Percentiles rank a stretch among this genome's conserved stretches.
phyloP scores from a whole-genome alignment of 1,284 basidiomycete species.

The Apiotrichum gracile region DNA sequence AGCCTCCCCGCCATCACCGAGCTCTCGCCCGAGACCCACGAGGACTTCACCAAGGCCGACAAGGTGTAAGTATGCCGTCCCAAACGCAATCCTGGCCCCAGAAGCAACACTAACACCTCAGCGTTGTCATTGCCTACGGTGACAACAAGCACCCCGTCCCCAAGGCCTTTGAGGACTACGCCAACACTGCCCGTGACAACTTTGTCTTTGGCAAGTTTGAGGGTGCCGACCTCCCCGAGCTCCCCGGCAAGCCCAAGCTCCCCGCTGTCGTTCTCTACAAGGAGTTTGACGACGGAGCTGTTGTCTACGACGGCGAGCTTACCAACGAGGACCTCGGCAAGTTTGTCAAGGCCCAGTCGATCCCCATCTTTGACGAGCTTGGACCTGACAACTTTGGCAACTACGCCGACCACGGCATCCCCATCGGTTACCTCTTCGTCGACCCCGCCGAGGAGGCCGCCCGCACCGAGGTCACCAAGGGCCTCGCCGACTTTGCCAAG shows the following conservation, averaged over 20 bases:
- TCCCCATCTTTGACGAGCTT: constrained; percentile 90
- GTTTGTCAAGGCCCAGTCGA: constrained; percentile 76
- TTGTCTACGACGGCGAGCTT: constrained; percentile 61
- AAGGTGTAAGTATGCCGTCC: constrained; percentile 56
- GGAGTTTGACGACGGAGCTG: constrained; percentile 79
- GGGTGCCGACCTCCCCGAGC: constrained; percentile 62
- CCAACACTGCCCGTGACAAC: constrained; percentile 82
- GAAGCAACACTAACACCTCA: constrained; percentile 12
- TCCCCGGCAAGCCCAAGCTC: constrained; percentile 62
- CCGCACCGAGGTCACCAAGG: constrained; percentile 62
- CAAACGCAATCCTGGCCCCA: background rate
- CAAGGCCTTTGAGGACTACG: constrained; percentile 68
- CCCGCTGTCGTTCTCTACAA: constrained; percentile 92
- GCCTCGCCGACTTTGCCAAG: constrained; percentile 69
- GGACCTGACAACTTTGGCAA: constrained; percentile 85
- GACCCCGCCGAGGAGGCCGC: constrained; percentile 61
- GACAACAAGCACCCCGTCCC: constrained; percentile 61
- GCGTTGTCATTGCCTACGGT: constrained; percentile 79
- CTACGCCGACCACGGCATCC: constrained; percentile 77
- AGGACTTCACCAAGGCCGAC: constrained; percentile 84
- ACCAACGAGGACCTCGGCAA: constrained; percentile 59
- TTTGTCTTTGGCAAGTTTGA: constrained; percentile 85
- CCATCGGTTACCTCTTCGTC: constrained; percentile 91
- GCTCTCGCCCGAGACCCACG: constrained; percentile 67
- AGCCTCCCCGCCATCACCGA: constrained; percentile 87